A percentile compares a stretch with the other conserved stretches of the same genome.
Conservation (phyloP, 768 basidiomycete genomes). For the Lactarius trivialis region DNA sequence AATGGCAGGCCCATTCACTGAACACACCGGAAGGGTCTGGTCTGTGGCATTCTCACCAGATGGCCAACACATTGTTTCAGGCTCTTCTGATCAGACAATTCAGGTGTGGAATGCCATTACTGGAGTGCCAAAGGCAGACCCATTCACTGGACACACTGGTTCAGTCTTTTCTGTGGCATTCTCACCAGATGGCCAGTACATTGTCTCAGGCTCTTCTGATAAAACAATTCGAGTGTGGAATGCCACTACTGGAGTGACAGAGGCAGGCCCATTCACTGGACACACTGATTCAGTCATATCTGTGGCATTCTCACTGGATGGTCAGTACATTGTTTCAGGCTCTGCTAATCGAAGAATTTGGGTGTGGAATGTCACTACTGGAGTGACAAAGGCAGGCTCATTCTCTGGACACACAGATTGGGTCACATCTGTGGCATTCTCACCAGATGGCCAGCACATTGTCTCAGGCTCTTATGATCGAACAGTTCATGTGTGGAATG, state of each 20-base stretch:
- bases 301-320: slow-evolving; percentile 7
- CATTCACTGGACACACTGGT: too few species aligned
- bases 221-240: background rate
- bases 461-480: background rate
- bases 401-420: background rate
- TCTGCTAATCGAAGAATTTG: too few species aligned
- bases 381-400: too few species aligned
- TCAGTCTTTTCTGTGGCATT: background rate
- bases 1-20: background rate
- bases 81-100: background rate
- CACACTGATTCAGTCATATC: background rate
- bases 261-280: background rate
- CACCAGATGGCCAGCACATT: background rate
- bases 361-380: too few species aligned
- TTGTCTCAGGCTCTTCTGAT: background rate
- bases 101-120: background rate
- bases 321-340: slow-evolving; percentile 29
- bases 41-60: background rate
- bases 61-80: background rate
- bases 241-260: background rate
- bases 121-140: background rate
- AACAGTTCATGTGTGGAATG: background rate
- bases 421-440: background rate
- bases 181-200: background rate
- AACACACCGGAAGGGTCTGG: background rate